A percentile compares a stretch with the other conserved stretches of the same genome.
Evolutionary conservation across 2,329 filamentous ascomycete genomes (phyloP).

Genomic region (Xylariaceae sp.): DNA sequence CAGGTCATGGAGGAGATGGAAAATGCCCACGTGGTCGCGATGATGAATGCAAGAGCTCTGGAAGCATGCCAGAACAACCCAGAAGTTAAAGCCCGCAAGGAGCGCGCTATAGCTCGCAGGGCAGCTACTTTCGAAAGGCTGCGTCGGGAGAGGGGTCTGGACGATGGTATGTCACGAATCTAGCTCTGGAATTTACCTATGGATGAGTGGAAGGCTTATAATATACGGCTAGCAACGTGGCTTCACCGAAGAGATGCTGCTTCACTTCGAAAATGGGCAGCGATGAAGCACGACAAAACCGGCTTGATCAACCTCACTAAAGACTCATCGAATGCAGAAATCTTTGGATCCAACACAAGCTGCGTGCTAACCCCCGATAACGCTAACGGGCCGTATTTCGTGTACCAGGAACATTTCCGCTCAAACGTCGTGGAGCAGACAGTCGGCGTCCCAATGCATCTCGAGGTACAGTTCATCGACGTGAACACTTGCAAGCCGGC

Average conservation of each 20-base stretch:
- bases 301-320: slow-evolving; percentile 39
- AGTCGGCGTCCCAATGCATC: slow-evolving; percentile 48
- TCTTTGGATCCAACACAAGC: slow-evolving; percentile 51
- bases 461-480: slow-evolving; percentile 54
- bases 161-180: slow-evolving; percentile 31
- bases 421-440: slow-evolving; percentile 47
- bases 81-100: slow-evolving; percentile 46
- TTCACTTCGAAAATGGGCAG: slow-evolving; percentile 46
- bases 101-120: slow-evolving; percentile 47
- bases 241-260: slow-evolving; percentile 44
- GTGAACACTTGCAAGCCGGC: slow-evolving; percentile 51
- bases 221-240: slow-evolving; percentile 29
- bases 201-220: not conserved
- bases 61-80: slow-evolving; percentile 47
- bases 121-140: slow-evolving; percentile 46
- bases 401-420: slow-evolving; percentile 50
- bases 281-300: slow-evolving; percentile 47
- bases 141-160: slow-evolving; percentile 41
- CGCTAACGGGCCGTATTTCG: slow-evolving; percentile 53
- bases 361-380: slow-evolving; percentile 50
- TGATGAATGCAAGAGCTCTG: slow-evolving; percentile 42
- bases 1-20: slow-evolving; percentile 36
- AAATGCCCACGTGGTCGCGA: slow-evolving; percentile 38
- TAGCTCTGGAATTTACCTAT: not conserved
- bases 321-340: slow-evolving; percentile 38